phyloP scores from a whole-genome alignment of 2,329 filamentous ascomycete genomes.

The Pseudodiploospora longispora region DNA sequence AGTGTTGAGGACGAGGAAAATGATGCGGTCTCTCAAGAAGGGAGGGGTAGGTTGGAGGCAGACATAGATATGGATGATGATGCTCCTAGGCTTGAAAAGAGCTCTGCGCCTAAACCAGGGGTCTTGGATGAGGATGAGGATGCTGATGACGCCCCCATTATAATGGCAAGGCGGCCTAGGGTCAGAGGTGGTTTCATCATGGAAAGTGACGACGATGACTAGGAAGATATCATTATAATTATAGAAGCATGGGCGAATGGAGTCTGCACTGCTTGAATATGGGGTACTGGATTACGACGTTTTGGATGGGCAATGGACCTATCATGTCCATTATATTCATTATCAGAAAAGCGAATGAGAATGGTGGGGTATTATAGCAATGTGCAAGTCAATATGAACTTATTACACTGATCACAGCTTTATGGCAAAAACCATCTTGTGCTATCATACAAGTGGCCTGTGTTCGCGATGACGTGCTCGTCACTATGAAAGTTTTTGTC shows the following conservation, averaged over 20 bases:
- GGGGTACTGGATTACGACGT: too few relatives aligned
- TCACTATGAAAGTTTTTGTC: too few relatives aligned
- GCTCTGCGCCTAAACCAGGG: constrained; percentile 3
- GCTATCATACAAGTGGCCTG: too few relatives aligned
- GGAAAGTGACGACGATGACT: constrained; percentile 52
- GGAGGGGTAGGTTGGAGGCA: constrained; percentile 20
- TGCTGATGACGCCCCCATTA: constrained; percentile 19
- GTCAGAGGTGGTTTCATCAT: constrained; percentile 47
- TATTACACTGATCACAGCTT: too few relatives aligned
- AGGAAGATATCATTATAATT: constrained; percentile 2
- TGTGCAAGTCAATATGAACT: too few relatives aligned
- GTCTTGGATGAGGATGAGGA: constrained; percentile 16
- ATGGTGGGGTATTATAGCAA: too few relatives aligned
- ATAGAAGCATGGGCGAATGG: neutral
- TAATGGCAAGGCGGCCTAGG: constrained; percentile 31
- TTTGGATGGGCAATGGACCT: too few relatives aligned
- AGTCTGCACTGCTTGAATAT: too few relatives aligned
- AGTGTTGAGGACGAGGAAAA: constrained; percentile 18
- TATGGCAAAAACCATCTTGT: too few relatives aligned
- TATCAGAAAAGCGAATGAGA: too few relatives aligned
- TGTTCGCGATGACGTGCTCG: too few relatives aligned
- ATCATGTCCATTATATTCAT: too few relatives aligned
- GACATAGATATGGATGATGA: constrained; percentile 19
- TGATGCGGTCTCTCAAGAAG: constrained; percentile 18
- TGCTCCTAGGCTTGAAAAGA: constrained; percentile 4